A percentile compares a stretch with the other conserved stretches of the same genome.
phyloP scores from a whole-genome alignment of 495 filamentous ascomycete genomes.

The Chlorociboria aeruginascens region DNA sequence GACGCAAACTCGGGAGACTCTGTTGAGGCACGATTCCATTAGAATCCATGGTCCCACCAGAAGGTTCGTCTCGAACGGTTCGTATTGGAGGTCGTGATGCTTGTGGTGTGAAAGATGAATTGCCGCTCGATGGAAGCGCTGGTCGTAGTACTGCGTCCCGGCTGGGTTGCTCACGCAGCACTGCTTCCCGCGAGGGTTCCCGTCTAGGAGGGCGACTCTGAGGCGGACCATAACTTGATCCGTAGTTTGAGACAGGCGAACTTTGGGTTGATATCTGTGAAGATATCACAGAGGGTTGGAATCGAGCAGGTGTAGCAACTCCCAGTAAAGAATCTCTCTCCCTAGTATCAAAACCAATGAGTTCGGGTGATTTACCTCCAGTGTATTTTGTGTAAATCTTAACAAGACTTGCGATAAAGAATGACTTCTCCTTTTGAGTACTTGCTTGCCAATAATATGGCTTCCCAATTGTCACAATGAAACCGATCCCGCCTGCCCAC shows the following conservation, averaged over 20 bases:
- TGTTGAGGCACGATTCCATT: slow-evolving; percentile 24
- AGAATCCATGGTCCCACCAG: slow-evolving; percentile 33
- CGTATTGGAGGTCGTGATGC: slow-evolving; percentile 21
- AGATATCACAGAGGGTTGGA: neutral
- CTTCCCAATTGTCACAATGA: slow-evolving; percentile 81
- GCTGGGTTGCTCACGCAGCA: slow-evolving; percentile 31
- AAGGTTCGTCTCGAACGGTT: slow-evolving; percentile 22
- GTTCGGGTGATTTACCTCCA: slow-evolving; percentile 64
- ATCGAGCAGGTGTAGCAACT: slow-evolving; percentile 4
- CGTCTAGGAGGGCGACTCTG: slow-evolving; percentile 23
- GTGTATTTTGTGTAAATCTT: slow-evolving; percentile 97
- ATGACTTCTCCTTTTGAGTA: slow-evolving; percentile 89
- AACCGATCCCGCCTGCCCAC: slow-evolving; percentile 71
- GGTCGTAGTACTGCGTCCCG: slow-evolving; percentile 35
- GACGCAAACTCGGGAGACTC: slow-evolving; percentile 29
- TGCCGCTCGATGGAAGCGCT: slow-evolving; percentile 5
- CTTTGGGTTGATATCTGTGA: neutral
- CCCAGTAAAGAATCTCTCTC: slow-evolving; percentile 47
- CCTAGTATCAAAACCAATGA: slow-evolving; percentile 70
- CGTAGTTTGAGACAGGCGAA: neutral
- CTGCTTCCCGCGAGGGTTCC: slow-evolving; percentile 31
- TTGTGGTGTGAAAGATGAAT: slow-evolving; percentile 18
- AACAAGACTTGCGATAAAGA: slow-evolving; percentile 87
- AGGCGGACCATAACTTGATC: slow-evolving; percentile 3
- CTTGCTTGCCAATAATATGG: slow-evolving; percentile 95